Conservation (phyloP, 2,329 filamentous ascomycete species). For the Exophiala calicioides region DNA sequence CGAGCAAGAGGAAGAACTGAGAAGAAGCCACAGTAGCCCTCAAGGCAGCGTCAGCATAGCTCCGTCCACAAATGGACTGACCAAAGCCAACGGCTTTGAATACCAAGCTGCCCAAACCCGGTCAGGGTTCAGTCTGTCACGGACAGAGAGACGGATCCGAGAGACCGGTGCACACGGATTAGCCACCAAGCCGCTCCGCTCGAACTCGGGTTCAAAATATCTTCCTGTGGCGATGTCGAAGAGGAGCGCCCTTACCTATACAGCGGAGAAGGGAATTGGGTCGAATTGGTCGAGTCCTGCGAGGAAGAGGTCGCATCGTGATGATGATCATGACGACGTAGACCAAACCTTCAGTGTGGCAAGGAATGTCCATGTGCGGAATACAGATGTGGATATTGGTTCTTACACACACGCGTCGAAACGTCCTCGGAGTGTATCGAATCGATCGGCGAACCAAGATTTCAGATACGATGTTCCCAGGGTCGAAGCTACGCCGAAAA, state of each 20-base stretch:
- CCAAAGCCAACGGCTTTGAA: conserved; percentile 41
- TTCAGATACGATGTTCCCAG: not conserved
- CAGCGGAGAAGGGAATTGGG: not conserved
- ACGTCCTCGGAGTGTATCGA: conserved; percentile 8
- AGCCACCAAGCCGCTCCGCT: conserved; percentile 43
- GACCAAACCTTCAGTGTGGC: not conserved
- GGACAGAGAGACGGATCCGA: conserved; percentile 46
- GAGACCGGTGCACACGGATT: conserved; percentile 44
- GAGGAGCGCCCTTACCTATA: conserved; percentile 23
- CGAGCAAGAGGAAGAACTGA: conserved; percentile 30
- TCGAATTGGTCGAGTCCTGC: conserved; percentile 13
- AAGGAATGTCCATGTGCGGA: no score
- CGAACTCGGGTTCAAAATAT: conserved; percentile 29
- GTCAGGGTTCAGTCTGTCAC: conserved; percentile 43
- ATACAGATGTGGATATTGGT: no score
- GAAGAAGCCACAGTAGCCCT: conserved; percentile 34
- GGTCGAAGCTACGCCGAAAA: no score
- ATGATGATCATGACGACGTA: conserved; percentile 7
- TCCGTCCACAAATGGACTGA: conserved; percentile 24
- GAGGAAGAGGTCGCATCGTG: conserved; percentile 18
- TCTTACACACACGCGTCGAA: conserved; percentile 13
- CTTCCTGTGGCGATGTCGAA: conserved; percentile 30
- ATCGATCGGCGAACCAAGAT: not conserved
- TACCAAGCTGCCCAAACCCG: conserved; percentile 41
- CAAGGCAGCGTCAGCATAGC: conserved; percentile 6